Evolutionary conservation across 2,329 filamentous ascomycete species (phyloP).

Genomic region (Onygenales sp.): DNA sequence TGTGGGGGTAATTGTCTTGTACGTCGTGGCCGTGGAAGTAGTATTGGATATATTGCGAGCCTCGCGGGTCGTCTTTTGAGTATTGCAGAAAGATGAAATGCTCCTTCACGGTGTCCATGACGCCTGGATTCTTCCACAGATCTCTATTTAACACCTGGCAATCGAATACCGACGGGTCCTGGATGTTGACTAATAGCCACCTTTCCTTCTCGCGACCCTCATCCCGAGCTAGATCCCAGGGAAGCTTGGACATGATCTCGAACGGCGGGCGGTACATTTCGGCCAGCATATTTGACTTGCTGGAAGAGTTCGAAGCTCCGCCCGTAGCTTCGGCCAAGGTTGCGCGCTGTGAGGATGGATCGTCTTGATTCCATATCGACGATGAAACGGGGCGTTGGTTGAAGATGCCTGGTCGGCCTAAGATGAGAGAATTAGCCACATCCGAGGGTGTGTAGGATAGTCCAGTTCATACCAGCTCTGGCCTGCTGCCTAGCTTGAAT

Average conservation of each 20-base stretch:
- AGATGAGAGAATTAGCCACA: conserved; percentile 5
- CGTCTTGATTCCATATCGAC: conserved; percentile 50
- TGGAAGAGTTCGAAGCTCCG: conserved; percentile 54
- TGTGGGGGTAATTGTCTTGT: conserved; percentile 87
- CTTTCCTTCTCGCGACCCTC: conserved; percentile 81
- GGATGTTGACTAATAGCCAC: conserved; percentile 92
- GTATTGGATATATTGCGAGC: conserved; percentile 75
- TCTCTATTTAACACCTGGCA: conserved; percentile 92
- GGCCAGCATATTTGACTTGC: conserved; percentile 69
- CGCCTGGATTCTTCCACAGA: conserved; percentile 79
- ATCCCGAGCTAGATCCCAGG: conserved; percentile 78
- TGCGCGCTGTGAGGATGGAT: conserved; percentile 39
- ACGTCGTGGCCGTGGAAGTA: conserved; percentile 77
- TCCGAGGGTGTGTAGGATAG: not conserved
- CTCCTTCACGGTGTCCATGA: conserved; percentile 73
- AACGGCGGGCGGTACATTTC: conserved; percentile 90
- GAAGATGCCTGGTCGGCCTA: conserved; percentile 54
- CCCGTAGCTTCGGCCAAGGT: conserved; percentile 53
- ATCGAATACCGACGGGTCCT: conserved; percentile 86
- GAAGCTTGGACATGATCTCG: conserved; percentile 69
- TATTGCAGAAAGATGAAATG: conserved; percentile 97
- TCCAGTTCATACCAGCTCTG: conserved; percentile 23
- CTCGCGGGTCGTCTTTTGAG: conserved; percentile 70
- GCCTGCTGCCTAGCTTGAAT: conserved; percentile 40
- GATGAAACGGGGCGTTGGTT: conserved; percentile 50